These are phyloP conservation scores for Abelmoschus esculentus DNA, from an alignment of 345 rosid species.

Conservation along the genomic window DNA sequence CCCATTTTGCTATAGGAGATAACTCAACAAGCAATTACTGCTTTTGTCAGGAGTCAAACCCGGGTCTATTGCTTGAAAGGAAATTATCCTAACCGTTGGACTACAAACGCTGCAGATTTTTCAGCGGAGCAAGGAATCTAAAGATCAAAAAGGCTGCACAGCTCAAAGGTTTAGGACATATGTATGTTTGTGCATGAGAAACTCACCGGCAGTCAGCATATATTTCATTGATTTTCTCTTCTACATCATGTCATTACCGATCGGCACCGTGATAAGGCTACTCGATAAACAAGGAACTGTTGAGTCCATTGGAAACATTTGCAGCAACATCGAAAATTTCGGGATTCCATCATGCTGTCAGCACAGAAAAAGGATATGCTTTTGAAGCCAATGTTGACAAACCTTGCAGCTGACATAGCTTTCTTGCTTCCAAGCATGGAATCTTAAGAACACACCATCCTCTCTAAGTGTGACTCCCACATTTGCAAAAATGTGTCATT, in stretches of 20 bases:
- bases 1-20: too few relatives aligned
- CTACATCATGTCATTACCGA: slow-evolving; percentile 11
- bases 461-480: not conserved
- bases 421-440: not conserved
- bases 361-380: not conserved
- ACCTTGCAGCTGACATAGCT: not conserved
- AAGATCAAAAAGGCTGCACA: too few relatives aligned
- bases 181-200: too few relatives aligned
- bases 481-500: too few relatives aligned
- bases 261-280: slow-evolving; percentile 14
- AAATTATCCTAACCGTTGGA: slow-evolving; percentile 98
- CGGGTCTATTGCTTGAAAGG: slow-evolving; percentile 75
- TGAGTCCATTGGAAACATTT: slow-evolving; percentile 8
- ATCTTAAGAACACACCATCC: not conserved
- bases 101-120: slow-evolving; percentile 45
- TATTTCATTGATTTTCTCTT: slow-evolving; percentile 23
- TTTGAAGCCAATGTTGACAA: not conserved
- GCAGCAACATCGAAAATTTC: not conserved
- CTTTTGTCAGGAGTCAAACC: slow-evolving; percentile 81
- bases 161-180: too few relatives aligned
- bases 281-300: not conserved
- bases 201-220: too few relatives aligned
- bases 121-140: too few relatives aligned
- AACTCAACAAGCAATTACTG: too few relatives aligned
- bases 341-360: too few relatives aligned